phyloP scores from a whole-genome alignment of 352 stramenopile genomes.

The Phytophthora citricola region DNA sequence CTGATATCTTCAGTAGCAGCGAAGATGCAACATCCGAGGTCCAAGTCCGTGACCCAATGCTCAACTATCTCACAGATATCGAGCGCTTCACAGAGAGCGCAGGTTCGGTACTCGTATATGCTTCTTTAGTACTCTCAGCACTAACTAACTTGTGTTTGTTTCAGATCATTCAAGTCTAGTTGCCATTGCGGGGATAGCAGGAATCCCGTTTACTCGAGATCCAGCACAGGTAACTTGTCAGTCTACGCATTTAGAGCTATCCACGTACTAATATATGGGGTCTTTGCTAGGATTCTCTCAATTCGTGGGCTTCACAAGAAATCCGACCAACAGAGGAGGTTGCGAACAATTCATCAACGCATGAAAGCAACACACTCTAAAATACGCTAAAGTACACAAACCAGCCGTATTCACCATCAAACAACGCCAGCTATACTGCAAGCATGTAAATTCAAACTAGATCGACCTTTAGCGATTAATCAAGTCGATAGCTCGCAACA shows the following conservation, averaged over 20 bases:
- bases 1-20: slow-evolving; percentile 1
- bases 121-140: neutral
- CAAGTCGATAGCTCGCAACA: slow-evolving; percentile 4
- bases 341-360: neutral
- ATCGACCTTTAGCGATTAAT: too few relatives aligned
- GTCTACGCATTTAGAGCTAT: neutral
- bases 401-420: too few relatives aligned
- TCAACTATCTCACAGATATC: slow-evolving; percentile 59
- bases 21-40: slow-evolving; percentile 18
- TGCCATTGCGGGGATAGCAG: slow-evolving; percentile 20
- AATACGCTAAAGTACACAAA: slow-evolving; percentile 23
- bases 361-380: slow-evolving; percentile 1
- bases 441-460: neutral
- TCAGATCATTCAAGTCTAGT: slow-evolving; percentile 27
- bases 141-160: slow-evolving; percentile 1
- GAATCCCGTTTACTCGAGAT: slow-evolving; percentile 11
- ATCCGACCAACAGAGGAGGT: slow-evolving; percentile 4
- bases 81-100: slow-evolving; percentile 63
- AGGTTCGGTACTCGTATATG: slow-evolving; percentile 22
- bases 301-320: slow-evolving; percentile 9
- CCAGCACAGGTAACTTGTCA: slow-evolving; percentile 3
- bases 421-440: neutral
- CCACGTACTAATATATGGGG: neutral
- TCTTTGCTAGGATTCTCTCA: neutral
- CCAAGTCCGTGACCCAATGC: slow-evolving; percentile 53